Conservation (phyloP, 2,329 filamentous ascomycete genomes). For the Diplodia sapinea region DNA sequence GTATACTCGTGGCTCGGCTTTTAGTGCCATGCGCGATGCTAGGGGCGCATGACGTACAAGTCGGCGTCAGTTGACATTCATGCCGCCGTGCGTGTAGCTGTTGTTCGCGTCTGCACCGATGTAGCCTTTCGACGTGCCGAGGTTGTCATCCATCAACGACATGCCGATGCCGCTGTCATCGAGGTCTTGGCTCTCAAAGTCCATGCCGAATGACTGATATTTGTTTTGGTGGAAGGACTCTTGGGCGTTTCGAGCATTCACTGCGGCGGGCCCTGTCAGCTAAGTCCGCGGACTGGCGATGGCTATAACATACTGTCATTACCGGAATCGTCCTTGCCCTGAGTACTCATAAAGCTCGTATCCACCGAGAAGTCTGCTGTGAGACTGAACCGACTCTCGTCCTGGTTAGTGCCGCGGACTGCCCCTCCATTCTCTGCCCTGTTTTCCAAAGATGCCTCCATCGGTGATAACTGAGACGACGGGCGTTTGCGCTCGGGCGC, state of each 20-base stretch:
- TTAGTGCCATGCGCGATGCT: conserved; percentile 4
- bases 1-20: conserved; percentile 27
- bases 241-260: conserved; percentile 25
- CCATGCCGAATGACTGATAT: conserved; percentile 30
- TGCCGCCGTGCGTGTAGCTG: conserved; percentile 25
- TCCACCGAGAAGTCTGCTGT: conserved; percentile 45
- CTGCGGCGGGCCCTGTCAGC: conserved; percentile 27
- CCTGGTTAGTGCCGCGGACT: conserved; percentile 41
- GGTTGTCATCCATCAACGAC: conserved; percentile 32
- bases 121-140: conserved; percentile 27
- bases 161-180: conserved; percentile 35
- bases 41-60: neutral
- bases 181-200: conserved; percentile 29
- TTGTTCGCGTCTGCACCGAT: conserved; percentile 14
- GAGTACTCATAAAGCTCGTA: conserved; percentile 32
- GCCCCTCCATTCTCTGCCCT: conserved; percentile 44
- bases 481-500: conserved; percentile 39
- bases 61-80: conserved; percentile 25
- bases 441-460: conserved; percentile 41
- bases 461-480: conserved; percentile 39
- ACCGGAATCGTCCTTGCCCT: conserved; percentile 29
- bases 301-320: conserved; percentile 31
- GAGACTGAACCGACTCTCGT: conserved; percentile 47
- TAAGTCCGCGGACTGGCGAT: conserved; percentile 13
- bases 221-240: conserved; percentile 30